A percentile compares a stretch with the other conserved stretches of the same genome.
These are phyloP conservation scores for Mucor piriformis DNA, from an alignment of 371 early-diverging fungal genomes.

Conservation along the genomic window DNA sequence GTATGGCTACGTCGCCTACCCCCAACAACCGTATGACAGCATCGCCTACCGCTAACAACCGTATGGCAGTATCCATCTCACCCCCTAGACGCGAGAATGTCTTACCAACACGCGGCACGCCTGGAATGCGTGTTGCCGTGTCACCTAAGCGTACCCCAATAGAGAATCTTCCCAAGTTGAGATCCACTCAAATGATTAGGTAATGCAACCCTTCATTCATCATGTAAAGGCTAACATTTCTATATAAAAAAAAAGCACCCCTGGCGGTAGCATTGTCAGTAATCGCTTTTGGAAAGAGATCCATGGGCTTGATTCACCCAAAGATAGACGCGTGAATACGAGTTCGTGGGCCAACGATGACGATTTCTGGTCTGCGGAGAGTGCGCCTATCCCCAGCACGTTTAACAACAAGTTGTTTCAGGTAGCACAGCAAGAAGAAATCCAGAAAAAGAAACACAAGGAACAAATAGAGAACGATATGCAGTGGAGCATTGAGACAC, in stretches of 20 bases:
- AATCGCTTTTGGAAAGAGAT: conserved; percentile 35
- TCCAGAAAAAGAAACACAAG: neutral
- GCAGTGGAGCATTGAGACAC: neutral
- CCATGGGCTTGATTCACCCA: conserved; percentile 14
- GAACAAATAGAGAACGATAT: neutral
- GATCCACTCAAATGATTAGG: conserved; percentile 26
- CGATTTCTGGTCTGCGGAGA: conserved; percentile 8
- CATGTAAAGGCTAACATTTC: neutral
- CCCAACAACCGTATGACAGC: no score
- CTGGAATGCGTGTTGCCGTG: neutral
- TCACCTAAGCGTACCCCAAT: conserved; percentile 6
- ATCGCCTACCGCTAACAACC: no score
- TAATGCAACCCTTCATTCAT: conserved; percentile 9
- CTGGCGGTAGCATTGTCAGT: conserved; percentile 23
- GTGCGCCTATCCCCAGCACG: neutral
- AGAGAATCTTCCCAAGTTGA: conserved; percentile 17
- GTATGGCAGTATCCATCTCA: no score
- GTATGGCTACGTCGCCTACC: no score
- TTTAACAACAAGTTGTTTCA: conserved; percentile 6
- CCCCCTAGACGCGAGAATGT: no score
- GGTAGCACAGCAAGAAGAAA: conserved; percentile 7
- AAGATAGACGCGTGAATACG: neutral
- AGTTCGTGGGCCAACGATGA: conserved; percentile 11
- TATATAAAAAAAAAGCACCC: conserved; percentile 12
- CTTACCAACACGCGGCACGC: neutral